A percentile compares a stretch with the other conserved stretches of the same genome.
phyloP scores from a whole-genome alignment of 371 early-diverging fungal genomes.

The Mucor plumbeus region DNA sequence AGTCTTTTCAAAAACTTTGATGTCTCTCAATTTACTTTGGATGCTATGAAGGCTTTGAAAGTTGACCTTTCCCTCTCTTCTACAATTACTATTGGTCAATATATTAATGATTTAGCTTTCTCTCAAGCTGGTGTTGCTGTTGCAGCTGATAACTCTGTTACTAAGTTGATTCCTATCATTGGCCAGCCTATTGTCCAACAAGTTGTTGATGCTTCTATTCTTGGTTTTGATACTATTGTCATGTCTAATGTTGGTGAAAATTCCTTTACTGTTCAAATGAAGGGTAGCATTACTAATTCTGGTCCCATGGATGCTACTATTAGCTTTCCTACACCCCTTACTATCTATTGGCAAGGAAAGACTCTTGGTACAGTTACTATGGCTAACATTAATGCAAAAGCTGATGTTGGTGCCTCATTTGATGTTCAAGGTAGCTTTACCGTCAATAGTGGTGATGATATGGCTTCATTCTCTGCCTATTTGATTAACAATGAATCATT shows the following conservation, averaged over 20 bases:
- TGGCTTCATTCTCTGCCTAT: conserved; percentile 55
- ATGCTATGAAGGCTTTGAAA: conserved; percentile 56
- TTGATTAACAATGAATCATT: conserved; percentile 61
- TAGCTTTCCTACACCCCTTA: conserved; percentile 51
- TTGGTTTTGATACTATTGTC: conserved; percentile 51
- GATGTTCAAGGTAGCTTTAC: conserved; percentile 51
- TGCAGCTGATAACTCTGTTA: conserved; percentile 49
- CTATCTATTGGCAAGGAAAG: conserved; percentile 54
- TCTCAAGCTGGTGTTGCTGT: conserved; percentile 53
- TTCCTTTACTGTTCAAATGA: conserved; percentile 57
- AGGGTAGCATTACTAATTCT: conserved; percentile 60
- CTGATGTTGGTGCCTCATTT: conserved; percentile 54
- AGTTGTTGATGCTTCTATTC: conserved; percentile 54
- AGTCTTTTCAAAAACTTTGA: conserved; percentile 51
- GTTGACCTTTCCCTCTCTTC: conserved; percentile 60
- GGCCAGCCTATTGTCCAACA: conserved; percentile 64
- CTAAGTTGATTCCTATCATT: conserved; percentile 56
- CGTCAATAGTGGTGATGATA: conserved; percentile 44
- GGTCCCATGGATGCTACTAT: conserved; percentile 69
- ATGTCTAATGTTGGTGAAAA: conserved; percentile 56
- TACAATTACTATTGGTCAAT: conserved; percentile 58
- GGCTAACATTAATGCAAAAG: conserved; percentile 47
- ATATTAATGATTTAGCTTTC: conserved; percentile 49
- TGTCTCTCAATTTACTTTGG: conserved; percentile 47
- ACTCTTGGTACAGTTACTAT: conserved; percentile 54